Percentiles rank a stretch among this genome's conserved stretches.
These are phyloP conservation scores for Cytospora piceicola DNA, from an alignment of 2,329 filamentous ascomycete genomes.

Conservation along the genomic window DNA sequence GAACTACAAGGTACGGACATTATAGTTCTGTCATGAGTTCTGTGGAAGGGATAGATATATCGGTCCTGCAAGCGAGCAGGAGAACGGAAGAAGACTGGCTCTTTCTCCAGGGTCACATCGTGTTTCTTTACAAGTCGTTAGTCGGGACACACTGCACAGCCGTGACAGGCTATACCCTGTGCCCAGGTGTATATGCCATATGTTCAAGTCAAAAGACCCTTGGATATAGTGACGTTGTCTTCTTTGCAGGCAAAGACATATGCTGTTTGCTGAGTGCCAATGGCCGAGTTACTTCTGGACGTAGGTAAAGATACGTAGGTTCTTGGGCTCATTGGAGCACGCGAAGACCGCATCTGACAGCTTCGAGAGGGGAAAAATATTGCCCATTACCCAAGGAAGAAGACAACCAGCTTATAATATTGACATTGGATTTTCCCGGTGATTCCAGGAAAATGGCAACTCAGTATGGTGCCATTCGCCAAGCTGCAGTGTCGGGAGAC, in stretches of 20 bases:
- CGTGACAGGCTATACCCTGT: too few relatives aligned
- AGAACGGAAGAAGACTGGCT: neutral
- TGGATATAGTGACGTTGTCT: too few relatives aligned
- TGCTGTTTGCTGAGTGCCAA: too few relatives aligned
- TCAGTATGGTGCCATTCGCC: neutral
- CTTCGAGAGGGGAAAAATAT: neutral
- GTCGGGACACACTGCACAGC: too few relatives aligned
- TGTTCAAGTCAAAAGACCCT: too few relatives aligned
- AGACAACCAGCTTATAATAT: too few relatives aligned
- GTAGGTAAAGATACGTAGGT: neutral
- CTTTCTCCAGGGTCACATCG: too few relatives aligned
- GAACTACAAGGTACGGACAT: neutral
- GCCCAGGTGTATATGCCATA: too few relatives aligned
- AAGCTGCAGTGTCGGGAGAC: neutral
- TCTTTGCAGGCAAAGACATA: too few relatives aligned
- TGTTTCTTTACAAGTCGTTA: too few relatives aligned
- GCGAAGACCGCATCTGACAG: neutral
- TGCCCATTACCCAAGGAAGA: neutral
- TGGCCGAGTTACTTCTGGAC: too few relatives aligned
- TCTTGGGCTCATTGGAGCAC: neutral
- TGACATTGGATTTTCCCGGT: too few relatives aligned
- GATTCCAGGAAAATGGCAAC: neutral
- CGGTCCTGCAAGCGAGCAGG: neutral
- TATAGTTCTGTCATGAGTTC: neutral
- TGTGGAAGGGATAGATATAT: neutral